Base-by-base conservation (phyloP, 2,329 filamentous ascomycete genomes). In the Claviceps purpurea region DNA sequence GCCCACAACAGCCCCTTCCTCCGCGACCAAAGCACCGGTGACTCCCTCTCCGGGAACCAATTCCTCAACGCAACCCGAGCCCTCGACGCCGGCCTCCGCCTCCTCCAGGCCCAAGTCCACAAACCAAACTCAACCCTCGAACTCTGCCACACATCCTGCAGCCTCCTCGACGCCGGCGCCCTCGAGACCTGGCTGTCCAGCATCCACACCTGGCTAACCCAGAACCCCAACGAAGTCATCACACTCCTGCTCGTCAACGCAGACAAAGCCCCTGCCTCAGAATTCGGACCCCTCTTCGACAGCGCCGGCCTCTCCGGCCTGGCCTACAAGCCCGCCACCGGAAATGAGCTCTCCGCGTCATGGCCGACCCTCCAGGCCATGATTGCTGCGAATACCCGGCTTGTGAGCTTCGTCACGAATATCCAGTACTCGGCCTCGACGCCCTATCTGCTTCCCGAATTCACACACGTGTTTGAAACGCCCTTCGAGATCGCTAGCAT, bases 1-100 rank as follows among this genome's bases (percentile, higher is more conserved):
- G 85, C 84, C 18, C 87, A 90, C 69, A 77, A 89, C 68, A 82
- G 79, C 55, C 74, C 85, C 11, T 90, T 89, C 64, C 66, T 89
- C 44, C 75, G 84, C 49, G 82, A 88, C 60, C 65, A 70, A 26
- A 75, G 74, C 52, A 84, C 80, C 1, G 71, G 69, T 55, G 78
- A 83, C 65, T 81, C 79, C 26, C 66, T 81, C 2, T 77, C 81
- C 2, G 85, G 84, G 5, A 86, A 89, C 65, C 87, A 90, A 68
- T 87, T 74, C 69, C 82, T 77, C 68, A 85, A 89, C 65, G 82
- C 83, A 6, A 87, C 83, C 2, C 69, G 76, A 5, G 85, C 87
- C 52, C 76, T 90, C 50, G 76, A 81, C 52, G 79, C 84, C 4
- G 86, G 87, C 18, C 73, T 91, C 37, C 78, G 87, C 16, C 69